Conservation (phyloP, 1,284 basidiomycete species). For the Cryptococcus sp. region DNA sequence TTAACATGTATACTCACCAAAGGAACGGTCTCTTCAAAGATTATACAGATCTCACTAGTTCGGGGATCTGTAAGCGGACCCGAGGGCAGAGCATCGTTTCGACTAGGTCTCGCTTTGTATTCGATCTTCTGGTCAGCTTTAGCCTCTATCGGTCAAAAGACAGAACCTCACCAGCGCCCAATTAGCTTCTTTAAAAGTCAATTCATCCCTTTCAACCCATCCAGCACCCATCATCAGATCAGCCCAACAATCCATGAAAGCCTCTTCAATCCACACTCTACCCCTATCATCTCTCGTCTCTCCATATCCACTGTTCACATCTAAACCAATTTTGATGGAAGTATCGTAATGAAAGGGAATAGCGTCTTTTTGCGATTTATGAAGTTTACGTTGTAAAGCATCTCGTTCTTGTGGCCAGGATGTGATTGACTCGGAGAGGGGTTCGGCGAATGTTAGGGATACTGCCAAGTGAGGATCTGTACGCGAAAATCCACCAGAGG, state of each 20-base stretch:
- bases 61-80: conserved; percentile 53
- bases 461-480: conserved; percentile 66
- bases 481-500: conserved; percentile 66
- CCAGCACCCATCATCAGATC: conserved; percentile 75
- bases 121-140: conserved; percentile 58
- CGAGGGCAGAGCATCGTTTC: conserved; percentile 15
- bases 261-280: conserved; percentile 69
- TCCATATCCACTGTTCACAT: conserved; percentile 1
- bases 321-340: conserved; percentile 58
- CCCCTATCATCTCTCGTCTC: conserved; percentile 51
- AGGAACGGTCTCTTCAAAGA: conserved; percentile 85
- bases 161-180: conserved; percentile 73
- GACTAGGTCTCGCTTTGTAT: conserved; percentile 59
- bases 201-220: conserved; percentile 70
- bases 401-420: conserved; percentile 68
- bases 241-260: conserved; percentile 80
- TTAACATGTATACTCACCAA: conserved; percentile 15
- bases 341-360: conserved; percentile 82
- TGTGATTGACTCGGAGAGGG: conserved; percentile 61
- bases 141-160: not conserved
- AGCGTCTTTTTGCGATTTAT: conserved; percentile 73
- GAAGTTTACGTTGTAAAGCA: conserved; percentile 68
- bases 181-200: conserved; percentile 74
- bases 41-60: conserved; percentile 58
- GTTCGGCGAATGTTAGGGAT: conserved; percentile 73